A percentile compares a stretch with the other conserved stretches of the same genome.
phyloP scores from a whole-genome alignment of 257 asterid genomes.

The Nicotiana undulata region DNA sequence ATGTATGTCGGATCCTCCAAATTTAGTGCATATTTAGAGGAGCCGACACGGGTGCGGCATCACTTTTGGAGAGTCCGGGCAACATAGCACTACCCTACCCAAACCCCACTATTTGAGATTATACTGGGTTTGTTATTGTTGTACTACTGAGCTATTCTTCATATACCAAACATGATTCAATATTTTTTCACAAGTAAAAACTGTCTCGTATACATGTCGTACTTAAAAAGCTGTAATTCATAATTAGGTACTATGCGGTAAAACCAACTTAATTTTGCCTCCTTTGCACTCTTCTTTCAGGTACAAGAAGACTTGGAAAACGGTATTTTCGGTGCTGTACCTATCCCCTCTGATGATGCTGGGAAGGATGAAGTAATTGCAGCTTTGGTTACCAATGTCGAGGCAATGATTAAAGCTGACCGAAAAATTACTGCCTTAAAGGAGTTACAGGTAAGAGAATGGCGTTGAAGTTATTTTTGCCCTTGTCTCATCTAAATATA shows the following conservation, averaged over 20 bases:
- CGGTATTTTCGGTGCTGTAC: conserved; percentile 64
- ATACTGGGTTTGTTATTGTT: too few relatives aligned
- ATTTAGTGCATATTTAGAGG: too few relatives aligned
- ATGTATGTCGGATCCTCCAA: too few relatives aligned
- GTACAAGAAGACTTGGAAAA: conserved; percentile 73
- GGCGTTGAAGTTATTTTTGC: background rate
- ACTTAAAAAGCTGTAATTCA: background rate
- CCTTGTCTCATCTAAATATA: background rate
- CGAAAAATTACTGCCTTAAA: conserved; percentile 87
- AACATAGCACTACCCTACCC: too few relatives aligned
- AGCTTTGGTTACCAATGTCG: conserved; percentile 76
- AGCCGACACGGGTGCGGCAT: too few relatives aligned
- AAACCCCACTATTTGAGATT: too few relatives aligned
- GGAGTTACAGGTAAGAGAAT: conserved; percentile 60
- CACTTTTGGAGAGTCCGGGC: too few relatives aligned
- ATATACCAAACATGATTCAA: background rate
- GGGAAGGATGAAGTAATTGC: conserved; percentile 66
- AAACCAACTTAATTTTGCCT: background rate
- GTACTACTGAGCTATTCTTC: background rate
- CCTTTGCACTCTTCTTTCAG: conserved; percentile 20
- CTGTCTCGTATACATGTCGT: background rate
- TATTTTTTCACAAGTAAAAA: background rate
- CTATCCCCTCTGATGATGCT: conserved; percentile 59
- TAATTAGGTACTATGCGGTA: background rate
- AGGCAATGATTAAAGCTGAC: conserved; percentile 91